A percentile compares a stretch with the other conserved stretches of the same genome.
These are phyloP conservation scores for Rhizopogon vulgaris DNA, from an alignment of 768 basidiomycete genomes.

Conservation along the genomic window DNA sequence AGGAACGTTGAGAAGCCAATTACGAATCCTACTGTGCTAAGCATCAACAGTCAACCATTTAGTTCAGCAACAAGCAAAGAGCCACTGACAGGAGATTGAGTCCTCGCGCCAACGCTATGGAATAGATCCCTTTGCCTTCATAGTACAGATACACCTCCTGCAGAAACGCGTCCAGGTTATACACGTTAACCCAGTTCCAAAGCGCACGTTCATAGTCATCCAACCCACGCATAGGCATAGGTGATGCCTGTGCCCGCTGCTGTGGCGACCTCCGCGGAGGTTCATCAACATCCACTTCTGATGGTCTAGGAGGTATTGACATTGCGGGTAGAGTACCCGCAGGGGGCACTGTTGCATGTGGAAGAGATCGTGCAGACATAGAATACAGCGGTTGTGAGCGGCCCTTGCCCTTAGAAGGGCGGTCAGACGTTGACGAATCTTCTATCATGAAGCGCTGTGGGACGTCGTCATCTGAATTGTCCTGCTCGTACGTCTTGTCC, in stretches of 20 bases:
- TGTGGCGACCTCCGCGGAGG: conserved; percentile 14
- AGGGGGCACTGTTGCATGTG: conserved; percentile 34
- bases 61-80: conserved; percentile 11
- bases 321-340: conserved; percentile 30
- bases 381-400: conserved; percentile 52
- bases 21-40: conserved; percentile 94
- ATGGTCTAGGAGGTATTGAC: conserved; percentile 59
- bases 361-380: conserved; percentile 31
- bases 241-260: conserved; percentile 14
- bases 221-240: conserved; percentile 58
- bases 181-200: conserved; percentile 99
- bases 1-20: conserved; percentile 98
- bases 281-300: conserved; percentile 47
- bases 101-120: conserved; percentile 83
- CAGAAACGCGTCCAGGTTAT: conserved; percentile 91
- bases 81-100: conserved; percentile 88
- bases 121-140: conserved; percentile 93
- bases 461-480: conserved; percentile 76
- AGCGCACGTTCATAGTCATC: conserved; percentile 86
- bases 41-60: conserved; percentile 20
- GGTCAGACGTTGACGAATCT: conserved; percentile 35
- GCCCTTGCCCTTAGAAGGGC: conserved; percentile 29
- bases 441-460: conserved; percentile 86
- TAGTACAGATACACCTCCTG: conserved; percentile 97
- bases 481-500: conserved; percentile 51